A percentile compares a stretch with the other conserved stretches of the same genome.
Conservation (phyloP, 192 early-diverging fungal species). For the Coemansia sp. region DNA sequence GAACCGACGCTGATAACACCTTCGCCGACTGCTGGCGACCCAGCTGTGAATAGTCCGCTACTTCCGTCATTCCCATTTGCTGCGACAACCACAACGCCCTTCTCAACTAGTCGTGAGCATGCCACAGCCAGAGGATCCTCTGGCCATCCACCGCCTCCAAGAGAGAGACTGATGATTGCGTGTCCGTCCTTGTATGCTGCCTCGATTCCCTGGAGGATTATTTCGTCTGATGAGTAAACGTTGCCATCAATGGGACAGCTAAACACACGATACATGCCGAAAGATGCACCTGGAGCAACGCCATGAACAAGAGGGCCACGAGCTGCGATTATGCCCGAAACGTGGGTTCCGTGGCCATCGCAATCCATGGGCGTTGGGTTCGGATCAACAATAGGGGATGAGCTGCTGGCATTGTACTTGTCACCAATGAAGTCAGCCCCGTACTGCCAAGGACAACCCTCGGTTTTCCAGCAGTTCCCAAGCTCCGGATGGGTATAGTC, state of each 20-base stretch:
- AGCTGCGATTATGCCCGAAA: constrained; percentile 61
- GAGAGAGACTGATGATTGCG: constrained; percentile 63
- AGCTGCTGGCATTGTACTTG: constrained; percentile 35
- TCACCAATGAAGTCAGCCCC: constrained; percentile 69
- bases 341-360: constrained; percentile 68
- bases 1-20: constrained; percentile 61
- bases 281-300: constrained; percentile 63
- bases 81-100: constrained; percentile 60
- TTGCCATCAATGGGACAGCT: constrained; percentile 54
- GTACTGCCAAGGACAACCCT: constrained; percentile 53
- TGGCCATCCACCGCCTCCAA: constrained; percentile 62
- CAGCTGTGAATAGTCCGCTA: constrained; percentile 58
- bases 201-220: constrained; percentile 64
- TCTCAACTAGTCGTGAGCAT: constrained; percentile 44
- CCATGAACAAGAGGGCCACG: constrained; percentile 53
- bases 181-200: constrained; percentile 42
- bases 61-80: constrained; percentile 75
- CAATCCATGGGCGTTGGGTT: constrained; percentile 57
- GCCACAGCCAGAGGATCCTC: constrained; percentile 56
- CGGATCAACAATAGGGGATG: constrained; percentile 53
- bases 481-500: constrained; percentile 65
- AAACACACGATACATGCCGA: constrained; percentile 65
- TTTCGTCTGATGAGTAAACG: constrained; percentile 51
- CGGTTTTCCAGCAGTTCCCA: constrained; percentile 61
- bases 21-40: constrained; percentile 52